A percentile compares a stretch with the other conserved stretches of the same genome.
These are phyloP conservation scores for Lentinula aciculospora DNA, from an alignment of 768 basidiomycete species.

Conservation along the genomic window DNA sequence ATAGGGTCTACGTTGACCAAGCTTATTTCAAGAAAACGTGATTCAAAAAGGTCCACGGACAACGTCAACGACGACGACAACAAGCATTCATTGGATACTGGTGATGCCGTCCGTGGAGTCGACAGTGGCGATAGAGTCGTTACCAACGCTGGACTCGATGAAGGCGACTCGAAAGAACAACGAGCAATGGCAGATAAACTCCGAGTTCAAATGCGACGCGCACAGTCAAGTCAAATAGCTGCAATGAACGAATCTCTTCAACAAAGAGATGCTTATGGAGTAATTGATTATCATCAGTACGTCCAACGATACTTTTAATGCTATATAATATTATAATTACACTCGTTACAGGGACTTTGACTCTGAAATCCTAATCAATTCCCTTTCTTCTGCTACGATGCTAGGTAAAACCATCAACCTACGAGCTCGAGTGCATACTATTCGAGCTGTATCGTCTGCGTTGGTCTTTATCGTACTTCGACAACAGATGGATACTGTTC, in stretches of 20 bases:
- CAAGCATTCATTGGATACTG: too few species aligned
- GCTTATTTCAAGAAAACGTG: too few species aligned
- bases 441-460: slow-evolving; percentile 1
- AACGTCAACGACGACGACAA: too few species aligned
- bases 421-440: background rate
- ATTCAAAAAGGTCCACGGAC: too few species aligned
- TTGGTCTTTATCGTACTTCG: slow-evolving; percentile 15
- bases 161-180: background rate
- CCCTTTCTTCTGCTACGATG: background rate
- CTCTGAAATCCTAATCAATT: background rate
- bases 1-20: too few species aligned
- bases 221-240: background rate
- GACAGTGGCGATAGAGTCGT: too few species aligned
- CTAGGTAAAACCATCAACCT: background rate
- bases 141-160: background rate
- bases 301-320: too few species aligned
- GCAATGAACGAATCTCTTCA: background rate
- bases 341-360: too few species aligned
- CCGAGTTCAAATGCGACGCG: background rate
- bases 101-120: too few species aligned
- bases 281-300: too few species aligned
- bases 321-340: too few species aligned
- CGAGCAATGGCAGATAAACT: background rate
- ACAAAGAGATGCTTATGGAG: background rate
- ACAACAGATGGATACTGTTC: slow-evolving; percentile 13